Evolutionary conservation across 805 yeast genomes (phyloP).

Genomic region (Vanderwaltozyma verrucispora): DNA sequence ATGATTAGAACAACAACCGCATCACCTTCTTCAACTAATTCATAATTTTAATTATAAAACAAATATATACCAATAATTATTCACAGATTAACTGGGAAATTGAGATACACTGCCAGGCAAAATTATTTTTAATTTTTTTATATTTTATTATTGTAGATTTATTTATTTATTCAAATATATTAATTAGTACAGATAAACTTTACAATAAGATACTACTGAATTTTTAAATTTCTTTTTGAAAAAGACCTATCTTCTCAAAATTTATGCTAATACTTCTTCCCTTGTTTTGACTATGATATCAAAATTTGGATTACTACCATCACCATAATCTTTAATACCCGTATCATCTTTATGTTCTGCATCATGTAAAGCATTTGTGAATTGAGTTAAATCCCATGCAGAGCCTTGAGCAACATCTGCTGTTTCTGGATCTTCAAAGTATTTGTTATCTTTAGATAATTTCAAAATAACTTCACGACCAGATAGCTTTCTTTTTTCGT

Average conservation of each 20-base stretch:
- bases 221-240: background rate
- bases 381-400: conserved; percentile 36
- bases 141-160: too few relatives aligned
- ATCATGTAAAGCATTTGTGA: conserved; percentile 30
- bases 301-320: conserved; percentile 40
- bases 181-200: background rate
- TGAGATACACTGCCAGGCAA: too few relatives aligned
- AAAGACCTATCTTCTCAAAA: background rate
- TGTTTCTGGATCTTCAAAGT: conserved; percentile 32
- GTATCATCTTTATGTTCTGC: conserved; percentile 28
- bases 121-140: too few relatives aligned
- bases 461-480: conserved; percentile 63
- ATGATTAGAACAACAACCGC: background rate
- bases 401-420: conserved; percentile 31
- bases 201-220: background rate
- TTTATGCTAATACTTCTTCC: conserved; percentile 4
- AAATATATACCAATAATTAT: too few relatives aligned
- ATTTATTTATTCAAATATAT: too few relatives aligned
- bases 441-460: conserved; percentile 47
- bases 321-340: conserved; percentile 63
- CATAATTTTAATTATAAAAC: too few relatives aligned
- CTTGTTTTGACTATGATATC: conserved; percentile 12
- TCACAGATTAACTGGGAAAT: too few relatives aligned
- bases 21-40: too few relatives aligned
- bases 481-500: conserved; percentile 40